Conservation (phyloP, 441 rosid genomes). For the Bruguiera hainesii region DNA sequence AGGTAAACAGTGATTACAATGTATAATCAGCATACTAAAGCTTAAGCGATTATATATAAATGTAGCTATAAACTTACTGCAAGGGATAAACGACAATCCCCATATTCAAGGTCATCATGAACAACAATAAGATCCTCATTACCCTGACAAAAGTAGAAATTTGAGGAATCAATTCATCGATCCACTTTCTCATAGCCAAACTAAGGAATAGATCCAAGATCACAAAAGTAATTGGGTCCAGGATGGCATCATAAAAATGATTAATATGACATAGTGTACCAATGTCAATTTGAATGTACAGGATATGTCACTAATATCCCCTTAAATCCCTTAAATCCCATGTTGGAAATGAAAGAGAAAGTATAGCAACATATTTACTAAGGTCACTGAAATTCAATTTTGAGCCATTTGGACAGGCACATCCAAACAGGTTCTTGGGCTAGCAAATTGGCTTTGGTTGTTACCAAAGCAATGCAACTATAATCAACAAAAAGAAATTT, state of each 20-base stretch:
- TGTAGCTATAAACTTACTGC: constrained; percentile 51
- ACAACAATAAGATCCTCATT: constrained; percentile 83
- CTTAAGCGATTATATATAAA: not conserved
- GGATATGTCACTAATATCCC: no score
- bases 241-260: not conserved
- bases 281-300: no score
- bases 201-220: not conserved
- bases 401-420: no score
- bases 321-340: no score
- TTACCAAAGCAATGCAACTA: no score
- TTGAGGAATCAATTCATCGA: not conserved
- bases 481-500: no score
- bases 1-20: constrained; percentile 6
- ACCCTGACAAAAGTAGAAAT: constrained; percentile 41
- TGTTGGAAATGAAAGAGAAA: no score
- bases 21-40: not conserved
- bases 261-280: not conserved
- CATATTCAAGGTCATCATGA: constrained; percentile 88
- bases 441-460: no score
- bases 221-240: not conserved
- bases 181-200: constrained; percentile 9
- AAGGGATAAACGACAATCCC: constrained; percentile 81
- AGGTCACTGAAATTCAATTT: no score
- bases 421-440: no score
- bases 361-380: no score